A percentile compares a stretch with the other conserved stretches of the same genome.
Conservation (phyloP, 306 rosid genomes). For the Luffa acutangula region DNA sequence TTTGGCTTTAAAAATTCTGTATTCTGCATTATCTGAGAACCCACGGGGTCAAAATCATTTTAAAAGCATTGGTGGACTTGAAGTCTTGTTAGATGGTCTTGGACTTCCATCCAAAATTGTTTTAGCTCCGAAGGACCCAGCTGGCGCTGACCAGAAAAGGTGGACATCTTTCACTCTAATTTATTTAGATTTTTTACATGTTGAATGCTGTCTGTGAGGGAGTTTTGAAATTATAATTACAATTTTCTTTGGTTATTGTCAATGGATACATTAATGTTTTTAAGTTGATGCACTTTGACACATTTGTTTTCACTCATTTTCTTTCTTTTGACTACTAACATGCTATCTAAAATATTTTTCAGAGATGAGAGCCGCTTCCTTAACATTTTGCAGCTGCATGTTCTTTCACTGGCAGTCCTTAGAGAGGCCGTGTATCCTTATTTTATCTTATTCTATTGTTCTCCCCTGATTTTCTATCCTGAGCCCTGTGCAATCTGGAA, state of each 20-base stretch:
- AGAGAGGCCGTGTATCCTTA: constrained; percentile 98
- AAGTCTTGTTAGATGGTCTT: constrained; percentile 94
- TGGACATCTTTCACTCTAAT: constrained; percentile 18
- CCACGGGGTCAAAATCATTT: constrained; percentile 93
- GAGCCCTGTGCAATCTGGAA: neutral
- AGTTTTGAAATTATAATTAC: neutral
- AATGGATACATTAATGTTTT: neutral
- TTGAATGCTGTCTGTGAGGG: neutral
- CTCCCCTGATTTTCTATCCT: neutral
- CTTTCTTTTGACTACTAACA: constrained; percentile 17
- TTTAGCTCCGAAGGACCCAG: constrained; percentile 26
- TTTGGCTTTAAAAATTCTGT: constrained; percentile 71
- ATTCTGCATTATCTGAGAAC: constrained; percentile 61
- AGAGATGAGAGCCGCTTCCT: constrained; percentile 56
- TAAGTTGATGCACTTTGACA: constrained; percentile 9
- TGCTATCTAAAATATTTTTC: constrained; percentile 25
- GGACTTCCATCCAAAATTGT: constrained; percentile 69
- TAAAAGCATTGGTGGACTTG: constrained; percentile 97
- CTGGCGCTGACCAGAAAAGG: constrained; percentile 49
- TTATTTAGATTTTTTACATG: neutral
- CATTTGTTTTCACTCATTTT: constrained; percentile 4
- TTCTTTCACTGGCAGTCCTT: constrained; percentile 76
- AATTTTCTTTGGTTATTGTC: neutral
- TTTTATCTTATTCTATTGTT: constrained; percentile 4
- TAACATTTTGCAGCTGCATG: constrained; percentile 59